Evolutionary conservation across 108 stramenopile genomes (phyloP).

Genomic region (Nannochloropsis salina): DNA sequence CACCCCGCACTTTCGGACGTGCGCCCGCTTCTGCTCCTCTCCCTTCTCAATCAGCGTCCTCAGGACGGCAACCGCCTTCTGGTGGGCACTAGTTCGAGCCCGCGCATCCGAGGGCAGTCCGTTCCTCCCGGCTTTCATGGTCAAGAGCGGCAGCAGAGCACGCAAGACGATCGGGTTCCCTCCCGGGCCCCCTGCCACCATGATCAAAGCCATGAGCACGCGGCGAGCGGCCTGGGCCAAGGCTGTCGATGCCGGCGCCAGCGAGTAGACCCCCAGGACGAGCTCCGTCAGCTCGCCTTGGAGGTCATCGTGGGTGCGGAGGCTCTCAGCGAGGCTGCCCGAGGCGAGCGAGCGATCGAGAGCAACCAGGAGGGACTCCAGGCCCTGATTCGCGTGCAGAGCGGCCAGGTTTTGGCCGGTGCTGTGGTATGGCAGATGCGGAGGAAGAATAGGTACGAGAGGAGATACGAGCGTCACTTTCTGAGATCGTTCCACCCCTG

Average conservation of each 20-base stretch:
- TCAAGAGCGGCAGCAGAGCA: neutral
- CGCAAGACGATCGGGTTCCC: neutral
- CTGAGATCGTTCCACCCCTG: too few species aligned
- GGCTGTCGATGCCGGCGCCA: neutral
- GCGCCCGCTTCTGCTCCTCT: neutral
- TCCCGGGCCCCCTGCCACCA: neutral
- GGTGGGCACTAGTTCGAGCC: neutral
- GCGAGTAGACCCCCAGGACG: neutral
- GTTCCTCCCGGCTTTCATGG: neutral
- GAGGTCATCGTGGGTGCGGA: neutral
- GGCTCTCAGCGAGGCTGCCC: neutral
- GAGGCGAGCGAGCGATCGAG: neutral
- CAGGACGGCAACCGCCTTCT: neutral
- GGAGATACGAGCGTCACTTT: neutral
- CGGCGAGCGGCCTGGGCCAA: neutral
- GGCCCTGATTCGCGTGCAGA: neutral
- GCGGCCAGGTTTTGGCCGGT: neutral
- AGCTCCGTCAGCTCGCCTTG: conserved; percentile 6
- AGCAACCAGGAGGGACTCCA: neutral
- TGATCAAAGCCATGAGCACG: neutral
- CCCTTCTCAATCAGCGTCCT: neutral
- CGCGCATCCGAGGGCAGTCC: neutral
- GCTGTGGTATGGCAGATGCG: neutral
- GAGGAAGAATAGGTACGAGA: neutral
- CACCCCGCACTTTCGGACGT: neutral